phyloP scores from a whole-genome alignment of 2,329 filamentous ascomycete species.

The Colletotrichum camelliae region DNA sequence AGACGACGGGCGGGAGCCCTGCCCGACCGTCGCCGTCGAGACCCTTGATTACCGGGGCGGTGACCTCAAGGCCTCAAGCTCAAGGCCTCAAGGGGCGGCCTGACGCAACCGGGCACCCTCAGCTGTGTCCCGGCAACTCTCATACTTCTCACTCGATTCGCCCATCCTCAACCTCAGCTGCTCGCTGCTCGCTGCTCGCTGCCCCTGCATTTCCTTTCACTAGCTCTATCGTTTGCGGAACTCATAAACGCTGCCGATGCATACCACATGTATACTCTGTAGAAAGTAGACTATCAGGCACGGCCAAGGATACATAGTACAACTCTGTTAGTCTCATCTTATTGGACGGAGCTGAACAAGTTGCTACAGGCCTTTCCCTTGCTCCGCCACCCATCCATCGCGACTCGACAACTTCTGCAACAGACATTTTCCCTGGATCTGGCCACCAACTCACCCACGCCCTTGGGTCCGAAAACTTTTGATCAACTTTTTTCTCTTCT shows the following conservation, averaged over 20 bases:
- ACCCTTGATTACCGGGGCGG: neutral
- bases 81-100: neutral
- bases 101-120: neutral
- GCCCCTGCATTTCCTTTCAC: neutral
- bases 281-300: neutral
- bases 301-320: neutral
- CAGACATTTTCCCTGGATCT: conserved; percentile 7
- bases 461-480: neutral
- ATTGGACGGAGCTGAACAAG: neutral
- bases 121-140: neutral
- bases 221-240: neutral
- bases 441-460: neutral
- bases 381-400: neutral
- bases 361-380: neutral
- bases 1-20: neutral
- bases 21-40: neutral
- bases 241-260: neutral
- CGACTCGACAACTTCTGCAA: conserved; percentile 1
- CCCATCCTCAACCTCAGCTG: neutral
- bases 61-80: neutral
- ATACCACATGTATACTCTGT: neutral
- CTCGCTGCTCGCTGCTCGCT: neutral
- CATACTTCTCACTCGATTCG: neutral
- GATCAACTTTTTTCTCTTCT: neutral
- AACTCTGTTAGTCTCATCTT: neutral